phyloP scores from a whole-genome alignment of 495 filamentous ascomycete species.

The Cercophora samala region DNA sequence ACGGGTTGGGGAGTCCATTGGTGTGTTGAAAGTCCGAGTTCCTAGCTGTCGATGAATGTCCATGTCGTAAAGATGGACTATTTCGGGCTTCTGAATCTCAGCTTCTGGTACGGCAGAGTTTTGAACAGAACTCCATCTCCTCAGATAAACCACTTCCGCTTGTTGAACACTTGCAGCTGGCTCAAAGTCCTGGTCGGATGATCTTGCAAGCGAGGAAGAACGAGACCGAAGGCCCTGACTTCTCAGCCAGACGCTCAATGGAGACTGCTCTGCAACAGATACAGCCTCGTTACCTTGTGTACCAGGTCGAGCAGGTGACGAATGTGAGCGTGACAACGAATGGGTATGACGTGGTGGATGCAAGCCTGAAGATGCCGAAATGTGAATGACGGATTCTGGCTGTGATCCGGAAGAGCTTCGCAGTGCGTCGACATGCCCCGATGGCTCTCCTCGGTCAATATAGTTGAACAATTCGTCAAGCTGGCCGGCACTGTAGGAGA shows the following conservation, averaged over 20 bases:
- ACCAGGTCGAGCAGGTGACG: conserved; percentile 19
- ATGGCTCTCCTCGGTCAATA: conserved; percentile 13
- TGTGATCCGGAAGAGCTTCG: conserved; percentile 1
- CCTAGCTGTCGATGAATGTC: conserved; percentile 29
- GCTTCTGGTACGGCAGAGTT: conserved; percentile 17
- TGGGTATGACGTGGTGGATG: conserved; percentile 14
- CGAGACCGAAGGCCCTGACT: conserved; percentile 38
- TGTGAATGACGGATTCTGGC: conserved; percentile 3
- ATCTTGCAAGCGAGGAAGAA: conserved; percentile 23
- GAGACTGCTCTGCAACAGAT: conserved; percentile 31
- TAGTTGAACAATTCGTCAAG: conserved; percentile 26
- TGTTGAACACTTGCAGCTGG: conserved; percentile 25
- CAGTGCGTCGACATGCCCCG: conserved; percentile 13
- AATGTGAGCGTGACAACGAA: conserved; percentile 20
- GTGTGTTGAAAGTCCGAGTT: conserved; percentile 23
- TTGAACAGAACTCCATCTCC: conserved; percentile 25
- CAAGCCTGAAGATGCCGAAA: not conserved
- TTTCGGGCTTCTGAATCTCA: conserved; percentile 26
- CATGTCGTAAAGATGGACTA: conserved; percentile 30
- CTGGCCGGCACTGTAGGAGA: conserved; percentile 38
- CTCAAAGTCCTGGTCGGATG: conserved; percentile 18
- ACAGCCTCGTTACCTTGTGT: conserved; percentile 18
- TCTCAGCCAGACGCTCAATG: conserved; percentile 41
- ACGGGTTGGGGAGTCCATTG: conserved; percentile 16
- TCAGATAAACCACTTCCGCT: conserved; percentile 29